Conservation (phyloP, 805 yeast species). For the Saccharomycopsis sp. region DNA sequence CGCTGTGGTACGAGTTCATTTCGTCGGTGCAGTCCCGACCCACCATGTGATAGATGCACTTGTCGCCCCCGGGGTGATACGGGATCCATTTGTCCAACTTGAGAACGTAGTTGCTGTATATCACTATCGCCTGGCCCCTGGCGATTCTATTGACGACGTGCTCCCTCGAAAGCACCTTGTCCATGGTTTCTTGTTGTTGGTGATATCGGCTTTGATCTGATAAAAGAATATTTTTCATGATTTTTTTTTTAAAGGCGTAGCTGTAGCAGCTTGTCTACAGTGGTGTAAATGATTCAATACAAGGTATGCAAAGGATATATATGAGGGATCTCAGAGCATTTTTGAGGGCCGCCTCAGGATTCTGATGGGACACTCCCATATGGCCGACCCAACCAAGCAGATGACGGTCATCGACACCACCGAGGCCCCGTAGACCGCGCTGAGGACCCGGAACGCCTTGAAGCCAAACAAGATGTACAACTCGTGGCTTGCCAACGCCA, state of each 20-base stretch:
- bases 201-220: too few relatives aligned
- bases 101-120: slow-evolving; percentile 51
- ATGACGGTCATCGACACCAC: slow-evolving; percentile 38
- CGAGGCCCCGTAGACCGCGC: slow-evolving; percentile 49
- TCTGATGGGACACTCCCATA: slow-evolving; percentile 30
- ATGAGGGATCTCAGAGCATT: too few relatives aligned
- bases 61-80: slow-evolving; percentile 84
- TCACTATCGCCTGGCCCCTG: slow-evolving; percentile 60
- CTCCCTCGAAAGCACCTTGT: slow-evolving; percentile 29
- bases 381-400: slow-evolving; percentile 33
- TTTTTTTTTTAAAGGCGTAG: too few relatives aligned
- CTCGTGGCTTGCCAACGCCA: slow-evolving; percentile 51
- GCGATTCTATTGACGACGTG: slow-evolving; percentile 55
- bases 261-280: too few relatives aligned
- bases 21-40: slow-evolving; percentile 91
- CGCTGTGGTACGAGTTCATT: slow-evolving; percentile 73
- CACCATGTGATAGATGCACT: slow-evolving; percentile 72
- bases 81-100: slow-evolving; percentile 63
- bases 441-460: slow-evolving; percentile 50
- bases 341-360: too few relatives aligned
- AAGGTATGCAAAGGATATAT: too few relatives aligned
- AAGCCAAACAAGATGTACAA: slow-evolving; percentile 42
- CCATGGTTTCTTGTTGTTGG: too few relatives aligned
- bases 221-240: too few relatives aligned
- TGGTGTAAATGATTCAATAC: too few relatives aligned